Evolutionary conservation across 140 eudicot genomes (phyloP).

Genomic region (Bidens hawaiensis): DNA sequence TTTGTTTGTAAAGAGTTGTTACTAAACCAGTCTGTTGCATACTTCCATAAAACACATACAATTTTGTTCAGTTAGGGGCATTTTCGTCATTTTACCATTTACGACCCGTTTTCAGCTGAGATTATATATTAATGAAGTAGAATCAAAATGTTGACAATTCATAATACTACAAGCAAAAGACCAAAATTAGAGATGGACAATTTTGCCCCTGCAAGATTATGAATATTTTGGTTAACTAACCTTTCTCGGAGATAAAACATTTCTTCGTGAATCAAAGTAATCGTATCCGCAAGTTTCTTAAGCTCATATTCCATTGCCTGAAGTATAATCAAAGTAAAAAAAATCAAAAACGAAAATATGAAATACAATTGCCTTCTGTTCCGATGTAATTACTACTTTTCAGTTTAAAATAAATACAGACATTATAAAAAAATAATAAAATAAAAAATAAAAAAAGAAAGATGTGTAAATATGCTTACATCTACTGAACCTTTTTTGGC

Average conservation of each 20-base stretch:
- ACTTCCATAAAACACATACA: not conserved
- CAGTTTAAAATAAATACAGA: too few species aligned
- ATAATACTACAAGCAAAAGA: not conserved
- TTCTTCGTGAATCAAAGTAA: conserved; percentile 77
- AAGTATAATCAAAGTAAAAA: conserved; percentile 2
- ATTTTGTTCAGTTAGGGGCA: not conserved
- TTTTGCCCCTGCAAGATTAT: not conserved
- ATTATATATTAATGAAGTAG: too few species aligned
- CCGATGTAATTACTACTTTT: too few species aligned
- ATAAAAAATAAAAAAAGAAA: not conserved
- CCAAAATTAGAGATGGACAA: not conserved
- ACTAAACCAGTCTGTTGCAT: not conserved
- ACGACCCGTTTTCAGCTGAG: not conserved
- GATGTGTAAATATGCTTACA: conserved; percentile 1
- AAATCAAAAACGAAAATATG: too few species aligned
- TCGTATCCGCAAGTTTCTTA: conserved; percentile 71
- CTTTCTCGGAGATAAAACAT: conserved; percentile 93
- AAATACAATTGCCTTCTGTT: not conserved
- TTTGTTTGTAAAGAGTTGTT: not conserved
- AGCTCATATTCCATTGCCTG: conserved; percentile 85
- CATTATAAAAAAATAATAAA: too few species aligned
- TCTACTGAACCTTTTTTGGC: too few species aligned
- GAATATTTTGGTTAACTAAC: conserved; percentile 30
- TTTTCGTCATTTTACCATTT: not conserved
- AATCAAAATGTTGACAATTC: not conserved